Evolutionary conservation across 805 yeast genomes (phyloP), one percentile per base, ranked within the genome.

Genomic region (Candida corydali): DNA sequence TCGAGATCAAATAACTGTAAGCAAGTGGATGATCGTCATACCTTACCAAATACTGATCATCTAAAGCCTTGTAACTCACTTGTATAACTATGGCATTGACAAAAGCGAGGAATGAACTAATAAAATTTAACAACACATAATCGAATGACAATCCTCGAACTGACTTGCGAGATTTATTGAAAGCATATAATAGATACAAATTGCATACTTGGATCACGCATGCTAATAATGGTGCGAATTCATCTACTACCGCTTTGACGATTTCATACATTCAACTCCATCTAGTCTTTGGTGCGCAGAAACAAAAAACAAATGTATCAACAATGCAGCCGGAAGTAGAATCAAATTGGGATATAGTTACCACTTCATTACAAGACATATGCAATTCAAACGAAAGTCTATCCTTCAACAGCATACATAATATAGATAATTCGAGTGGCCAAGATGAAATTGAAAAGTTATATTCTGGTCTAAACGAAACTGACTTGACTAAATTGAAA

Each of bases 331-430:
- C 26, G 19, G 55, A 51, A 38, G 71, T 75, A 67, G 81, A 76
- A 17, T 78, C 82, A 1, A 71, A 75, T 47, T 82, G 91, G 91
- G 84, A 79, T 47, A 70, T 74, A 20, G 80, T 80, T 5, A 63
- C 78, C 3, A 70, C 86, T 5, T 78, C 83, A 1, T 59, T 82
- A 14, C 88, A 82, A 52, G 88, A 82, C 46, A 69, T 80, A 8
- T 78, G 78, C 54, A 80, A 76, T 43, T 67, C 77, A 18, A 80
- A 80, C 48, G 85, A 78, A 46, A 64, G 72, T 10, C 52, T 65
- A 4, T 55, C 73, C 2, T 73, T 82, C 39, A 81, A 79, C 42
- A 51, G 57, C 29, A 43, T 54, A n/a, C 54, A 57, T 42, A 25
- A 17, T 17, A 28, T 12, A 14, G 33, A 49, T 59, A 46, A 40